phyloP scores from a whole-genome alignment of 225 moss, liverwort and hornwort species.

The Marchantia polymorpha region DNA sequence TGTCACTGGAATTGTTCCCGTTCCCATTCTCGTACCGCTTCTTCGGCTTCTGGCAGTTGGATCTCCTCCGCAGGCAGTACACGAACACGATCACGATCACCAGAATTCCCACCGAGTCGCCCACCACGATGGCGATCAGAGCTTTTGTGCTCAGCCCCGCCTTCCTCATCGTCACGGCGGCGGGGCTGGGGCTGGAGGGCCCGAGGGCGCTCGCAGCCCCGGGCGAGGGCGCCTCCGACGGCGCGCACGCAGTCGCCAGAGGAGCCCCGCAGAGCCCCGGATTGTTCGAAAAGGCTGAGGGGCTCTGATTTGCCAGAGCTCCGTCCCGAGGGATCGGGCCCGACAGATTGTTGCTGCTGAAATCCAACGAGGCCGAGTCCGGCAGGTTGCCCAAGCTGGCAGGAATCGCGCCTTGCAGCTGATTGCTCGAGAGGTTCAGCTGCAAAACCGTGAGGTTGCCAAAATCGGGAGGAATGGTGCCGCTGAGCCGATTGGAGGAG shows the following conservation, averaged over 20 bases:
- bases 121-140: slow-evolving; percentile 19
- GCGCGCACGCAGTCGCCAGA: slow-evolving; percentile 2
- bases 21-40: background rate
- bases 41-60: background rate
- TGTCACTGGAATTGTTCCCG: slow-evolving; percentile 2
- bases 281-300: slow-evolving; percentile 11
- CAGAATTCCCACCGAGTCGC: slow-evolving; percentile 12
- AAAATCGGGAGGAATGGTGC: slow-evolving; percentile 33
- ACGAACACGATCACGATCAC: slow-evolving; percentile 12
- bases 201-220: background rate
- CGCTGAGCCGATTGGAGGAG: slow-evolving; percentile 28
- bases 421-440: slow-evolving; percentile 50
- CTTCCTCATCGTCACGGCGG: background rate
- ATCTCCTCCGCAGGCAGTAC: background rate
- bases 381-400: slow-evolving; percentile 50
- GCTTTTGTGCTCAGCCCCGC: slow-evolving; percentile 1
- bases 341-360: slow-evolving; percentile 46
- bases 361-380: slow-evolving; percentile 44
- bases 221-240: background rate
- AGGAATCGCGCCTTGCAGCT: slow-evolving; percentile 51
- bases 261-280: slow-evolving; percentile 25
- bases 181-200: background rate
- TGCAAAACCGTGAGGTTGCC: slow-evolving; percentile 30
- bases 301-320: slow-evolving; percentile 2
- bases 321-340: slow-evolving; percentile 44